Evolutionary conservation across 1,139 yeast genomes (phyloP).

Genomic region (Lodderomyces beijingensis): DNA sequence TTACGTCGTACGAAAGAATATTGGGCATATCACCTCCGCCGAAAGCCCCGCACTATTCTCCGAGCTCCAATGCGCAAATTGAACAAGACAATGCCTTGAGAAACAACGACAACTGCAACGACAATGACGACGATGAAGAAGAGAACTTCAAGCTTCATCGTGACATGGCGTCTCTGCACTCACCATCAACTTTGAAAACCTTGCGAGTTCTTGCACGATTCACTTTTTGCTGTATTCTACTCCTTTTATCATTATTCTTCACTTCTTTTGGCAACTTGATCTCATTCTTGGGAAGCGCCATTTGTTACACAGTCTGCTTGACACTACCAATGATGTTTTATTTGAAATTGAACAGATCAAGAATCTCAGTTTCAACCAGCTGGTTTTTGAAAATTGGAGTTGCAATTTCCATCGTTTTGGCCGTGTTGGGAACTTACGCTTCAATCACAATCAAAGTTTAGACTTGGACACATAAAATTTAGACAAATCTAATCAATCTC

Average conservation of each 20-base stretch:
- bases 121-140: not conserved
- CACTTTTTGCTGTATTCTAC: slow-evolving; percentile 21
- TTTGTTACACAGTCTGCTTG: slow-evolving; percentile 78
- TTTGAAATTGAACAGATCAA: slow-evolving; percentile 48
- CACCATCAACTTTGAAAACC: slow-evolving; percentile 3
- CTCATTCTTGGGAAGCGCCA: slow-evolving; percentile 77
- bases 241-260: slow-evolving; percentile 54
- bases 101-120: not conserved
- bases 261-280: slow-evolving; percentile 80
- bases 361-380: slow-evolving; percentile 36
- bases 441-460: slow-evolving; percentile 11
- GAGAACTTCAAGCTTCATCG: too few relatives aligned
- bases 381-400: slow-evolving; percentile 44
- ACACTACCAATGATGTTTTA: slow-evolving; percentile 75
- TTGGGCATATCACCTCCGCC: slow-evolving; percentile 8
- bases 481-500: too few relatives aligned
- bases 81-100: not conserved
- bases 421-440: slow-evolving; percentile 45
- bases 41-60: too few relatives aligned
- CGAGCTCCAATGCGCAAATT: too few relatives aligned
- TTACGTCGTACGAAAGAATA: slow-evolving; percentile 35
- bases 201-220: slow-evolving; percentile 27
- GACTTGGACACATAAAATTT: too few relatives aligned
- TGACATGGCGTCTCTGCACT: too few relatives aligned
- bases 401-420: slow-evolving; percentile 39